Evolutionary conservation across 2,329 filamentous ascomycete genomes (phyloP), one percentile per base, ranked within the genome.

Genomic region (Fusarium marasasianum): DNA sequence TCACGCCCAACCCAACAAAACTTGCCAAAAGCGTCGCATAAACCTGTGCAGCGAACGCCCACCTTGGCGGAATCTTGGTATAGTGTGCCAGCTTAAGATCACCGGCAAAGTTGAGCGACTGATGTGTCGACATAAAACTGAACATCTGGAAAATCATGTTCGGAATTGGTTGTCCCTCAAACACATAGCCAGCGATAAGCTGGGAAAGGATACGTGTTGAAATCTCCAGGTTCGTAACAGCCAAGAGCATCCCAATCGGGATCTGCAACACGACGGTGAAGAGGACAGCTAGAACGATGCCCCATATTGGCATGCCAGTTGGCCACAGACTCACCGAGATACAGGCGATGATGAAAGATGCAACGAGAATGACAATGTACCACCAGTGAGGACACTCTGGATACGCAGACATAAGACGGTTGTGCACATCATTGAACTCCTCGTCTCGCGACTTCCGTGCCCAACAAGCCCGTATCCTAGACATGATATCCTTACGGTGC

Each of bases 111-210:
- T 86, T 88, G 55, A 91, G 82, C 1, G 87, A 89, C 78, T 91
- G 88, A 26, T 84, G 85, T 84, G 91, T 91, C 77, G 86, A 88
- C 67, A 92, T 88, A 76, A 90, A 91, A 57, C 89, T 89, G 71
- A 90, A 92, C 69, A 89, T 91, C 80, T 92, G 92, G 84, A 93
- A 93, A 78, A 93, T 86, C 90, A 93, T 93, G 85, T 92, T 90
- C 11, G 90, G 90, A 51, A 93, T 84, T 2, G 91, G 89, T 6
- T 85, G 85, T 14, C 91, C 91, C 1, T 91, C 91, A 43, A 91
- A 85, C 80, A 91, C 89, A 79, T 93, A 92, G 3, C 91, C 91
- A 61, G 90, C 86, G 41, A 93, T 85, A 72, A 91, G 91, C 78
- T 91, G 89, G n/a, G 90, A 90, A 43, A 93, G 82, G 17, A 93